phyloP scores from a whole-genome alignment of 345 rosid genomes.

The Hibiscus syriacus region DNA sequence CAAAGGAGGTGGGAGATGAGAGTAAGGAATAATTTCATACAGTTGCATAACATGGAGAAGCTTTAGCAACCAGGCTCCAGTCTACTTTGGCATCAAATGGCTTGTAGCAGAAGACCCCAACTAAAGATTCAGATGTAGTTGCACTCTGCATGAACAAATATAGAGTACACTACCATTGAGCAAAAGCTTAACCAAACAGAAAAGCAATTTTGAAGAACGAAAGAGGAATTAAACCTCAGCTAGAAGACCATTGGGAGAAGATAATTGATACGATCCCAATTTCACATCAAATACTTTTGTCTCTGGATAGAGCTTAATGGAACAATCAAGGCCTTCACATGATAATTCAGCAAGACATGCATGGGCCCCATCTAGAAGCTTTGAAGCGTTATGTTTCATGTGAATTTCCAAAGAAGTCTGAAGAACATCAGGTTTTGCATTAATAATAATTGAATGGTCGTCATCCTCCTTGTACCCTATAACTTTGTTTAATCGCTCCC shows the following conservation, averaged over 20 bases:
- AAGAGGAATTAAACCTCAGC: conserved; percentile 56
- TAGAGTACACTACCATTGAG: conserved; percentile 9
- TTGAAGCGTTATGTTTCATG: conserved; percentile 91
- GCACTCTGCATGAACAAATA: conserved; percentile 71
- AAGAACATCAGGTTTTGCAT: conserved; percentile 59
- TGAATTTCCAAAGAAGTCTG: conserved; percentile 72
- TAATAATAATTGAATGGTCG: conserved; percentile 36
- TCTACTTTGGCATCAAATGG: conserved; percentile 93
- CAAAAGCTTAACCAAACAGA: neutral
- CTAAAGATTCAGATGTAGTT: conserved; percentile 54
- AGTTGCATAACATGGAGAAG: conserved; percentile 95
- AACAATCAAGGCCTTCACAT: conserved; percentile 71
- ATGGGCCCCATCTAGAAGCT: conserved; percentile 59
- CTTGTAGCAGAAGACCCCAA: conserved; percentile 80
- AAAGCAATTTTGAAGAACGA: neutral
- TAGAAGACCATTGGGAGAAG: conserved; percentile 89
- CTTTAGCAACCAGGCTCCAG: conserved; percentile 93
- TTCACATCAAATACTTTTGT: conserved; percentile 76
- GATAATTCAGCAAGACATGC: conserved; percentile 84
- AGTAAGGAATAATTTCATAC: conserved; percentile 37
- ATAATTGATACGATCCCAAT: conserved; percentile 78
- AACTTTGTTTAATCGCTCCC: conserved; percentile 77
- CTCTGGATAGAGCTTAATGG: conserved; percentile 82
- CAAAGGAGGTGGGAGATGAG: conserved; percentile 1
- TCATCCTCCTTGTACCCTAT: conserved; percentile 84